Percentiles rank a stretch among this genome's conserved stretches.
phyloP scores from a whole-genome alignment of 345 rosid species.

The Rhodamnia rubescens region DNA sequence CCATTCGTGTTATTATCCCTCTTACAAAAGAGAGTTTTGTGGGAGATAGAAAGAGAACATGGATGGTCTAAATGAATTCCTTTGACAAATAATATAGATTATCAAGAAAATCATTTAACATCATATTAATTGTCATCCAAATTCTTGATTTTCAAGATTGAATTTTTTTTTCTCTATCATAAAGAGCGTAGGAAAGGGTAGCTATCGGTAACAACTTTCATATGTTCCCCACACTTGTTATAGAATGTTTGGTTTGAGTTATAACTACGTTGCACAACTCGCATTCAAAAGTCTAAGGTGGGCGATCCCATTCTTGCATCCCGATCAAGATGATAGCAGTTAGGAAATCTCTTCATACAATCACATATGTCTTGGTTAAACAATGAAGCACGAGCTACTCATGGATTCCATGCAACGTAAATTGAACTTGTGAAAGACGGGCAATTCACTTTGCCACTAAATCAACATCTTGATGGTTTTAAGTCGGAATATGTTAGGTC shows the following conservation, averaged over 20 bases:
- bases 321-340: background rate
- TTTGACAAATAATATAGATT: background rate
- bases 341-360: background rate
- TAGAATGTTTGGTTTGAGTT: background rate
- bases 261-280: accelerated
- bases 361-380: background rate
- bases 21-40: background rate
- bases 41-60: background rate
- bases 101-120: background rate
- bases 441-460: background rate
- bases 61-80: background rate
- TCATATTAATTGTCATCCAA: background rate
- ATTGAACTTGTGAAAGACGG: background rate
- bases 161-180: background rate
- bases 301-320: accelerated
- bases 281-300: background rate
- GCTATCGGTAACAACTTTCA: background rate
- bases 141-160: background rate
- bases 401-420: background rate
- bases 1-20: too few relatives aligned
- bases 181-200: background rate
- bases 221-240: accelerated
- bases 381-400: background rate
- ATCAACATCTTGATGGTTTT: background rate
- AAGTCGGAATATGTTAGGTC: background rate